Evolutionary conservation across 2,329 filamentous ascomycete genomes (phyloP), one percentile per base, ranked within the genome.

Genomic region (Hirsutella thompsonii): DNA sequence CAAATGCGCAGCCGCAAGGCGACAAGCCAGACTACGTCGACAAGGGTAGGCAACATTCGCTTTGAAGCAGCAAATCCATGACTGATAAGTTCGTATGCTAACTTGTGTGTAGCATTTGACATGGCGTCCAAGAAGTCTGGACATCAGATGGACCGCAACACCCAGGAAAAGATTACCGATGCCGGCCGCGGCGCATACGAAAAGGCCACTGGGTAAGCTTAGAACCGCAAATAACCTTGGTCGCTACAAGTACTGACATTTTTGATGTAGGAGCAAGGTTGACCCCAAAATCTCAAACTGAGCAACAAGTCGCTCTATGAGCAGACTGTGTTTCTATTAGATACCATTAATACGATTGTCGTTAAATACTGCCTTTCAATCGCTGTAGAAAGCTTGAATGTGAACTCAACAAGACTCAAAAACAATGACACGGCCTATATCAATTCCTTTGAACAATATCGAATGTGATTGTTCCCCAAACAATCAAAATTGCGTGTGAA

Each of bases 81-180:
- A 14, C 10, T 9, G 5, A 19, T 30, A 16, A 11, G 2, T 38
- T 26, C 13, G 34, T 20, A 39, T n/a, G 5, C n/a, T 21, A 16
- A 18, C 10, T 19, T 5, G 19, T 21, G 18, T 14, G 2, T 29
- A 64, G 61, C 50, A 21, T 56, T 61, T 32, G 48, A 45, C 36
- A 47, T 50, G 39, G 51, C 29, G 20, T 45, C 55, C 47, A 54
- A 60, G 43, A 62, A 63, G 53, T 48, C 52, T 2, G 62, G 62
- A 40, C 49, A 55, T 42, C 55, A 60, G 52, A 41, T 64, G 16
- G 46, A 55, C 45, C 50, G 47, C 36, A 44, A 53, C 13, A 60
- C 57, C 16, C 52, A 60, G 29, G 62, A 64, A 52, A 64, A 64
- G 57, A 57, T 61, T 21, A 61, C 59, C 39, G 62, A 64, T 38